phyloP scores from a whole-genome alignment of 176 grass and related monocot species.

The barley (Hordeum vulgare) region DNA sequence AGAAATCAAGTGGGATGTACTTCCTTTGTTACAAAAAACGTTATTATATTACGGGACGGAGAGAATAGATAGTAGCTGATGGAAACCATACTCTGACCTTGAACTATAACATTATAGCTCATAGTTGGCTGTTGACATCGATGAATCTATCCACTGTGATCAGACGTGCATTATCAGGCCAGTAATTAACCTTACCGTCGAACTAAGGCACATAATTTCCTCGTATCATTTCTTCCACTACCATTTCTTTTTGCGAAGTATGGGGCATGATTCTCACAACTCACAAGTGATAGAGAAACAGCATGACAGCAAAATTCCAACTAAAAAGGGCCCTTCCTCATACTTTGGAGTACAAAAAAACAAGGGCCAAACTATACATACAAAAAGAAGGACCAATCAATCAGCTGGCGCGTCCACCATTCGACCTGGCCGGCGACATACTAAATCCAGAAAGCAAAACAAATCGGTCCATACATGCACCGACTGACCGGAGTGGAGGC shows the following conservation, averaged over 20 bases:
- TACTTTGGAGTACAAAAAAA: conserved; percentile 5
- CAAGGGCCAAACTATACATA: neutral
- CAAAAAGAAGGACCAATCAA: conserved; percentile 1
- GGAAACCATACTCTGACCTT: neutral
- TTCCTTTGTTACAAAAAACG: too few species aligned
- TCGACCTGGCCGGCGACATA: conserved; percentile 5
- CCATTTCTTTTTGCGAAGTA: neutral
- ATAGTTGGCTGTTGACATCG: neutral
- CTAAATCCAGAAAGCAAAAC: neutral
- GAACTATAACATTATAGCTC: neutral
- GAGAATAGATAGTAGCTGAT: too few species aligned
- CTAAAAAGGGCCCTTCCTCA: conserved; percentile 9
- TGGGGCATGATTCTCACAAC: neutral
- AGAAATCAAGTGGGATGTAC: neutral
- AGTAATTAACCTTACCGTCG: neutral
- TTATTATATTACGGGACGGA: too few species aligned
- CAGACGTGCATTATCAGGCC: neutral
- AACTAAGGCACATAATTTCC: neutral
- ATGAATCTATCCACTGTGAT: neutral
- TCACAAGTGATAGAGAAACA: neutral
- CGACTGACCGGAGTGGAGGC: conserved; percentile 18
- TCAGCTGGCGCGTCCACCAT: neutral
- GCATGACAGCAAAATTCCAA: conserved; percentile 28
- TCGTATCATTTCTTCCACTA: neutral
- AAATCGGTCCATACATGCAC: neutral